Percentiles rank a stretch among this genome's conserved stretches.
phyloP scores from a whole-genome alignment of 1,139 yeast species.

The Candida buenavistaensis region DNA sequence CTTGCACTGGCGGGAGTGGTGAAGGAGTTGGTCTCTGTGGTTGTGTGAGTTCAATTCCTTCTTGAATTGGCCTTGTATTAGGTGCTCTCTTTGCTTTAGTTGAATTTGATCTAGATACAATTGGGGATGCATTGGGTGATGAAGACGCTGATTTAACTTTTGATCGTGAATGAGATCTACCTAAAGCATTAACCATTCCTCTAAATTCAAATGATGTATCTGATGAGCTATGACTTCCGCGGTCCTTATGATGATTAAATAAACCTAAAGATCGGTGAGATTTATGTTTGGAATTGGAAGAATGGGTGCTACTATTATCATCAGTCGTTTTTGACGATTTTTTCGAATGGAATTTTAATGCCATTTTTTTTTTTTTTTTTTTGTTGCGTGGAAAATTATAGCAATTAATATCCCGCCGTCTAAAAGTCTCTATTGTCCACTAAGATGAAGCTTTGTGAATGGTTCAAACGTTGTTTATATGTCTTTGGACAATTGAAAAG shows the following conservation, averaged over 20 bases:
- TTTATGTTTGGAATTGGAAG: constrained; percentile 2
- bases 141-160: neutral
- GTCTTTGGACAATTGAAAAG: no score
- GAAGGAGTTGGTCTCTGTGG: neutral
- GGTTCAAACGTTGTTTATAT: no score
- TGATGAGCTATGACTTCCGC: constrained; percentile 2
- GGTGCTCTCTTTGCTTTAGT: neutral
- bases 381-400: no score
- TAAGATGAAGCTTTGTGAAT: no score
- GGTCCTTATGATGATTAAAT: constrained; percentile 4
- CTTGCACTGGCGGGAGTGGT: neutral
- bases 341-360: constrained; percentile 2
- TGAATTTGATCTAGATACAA: constrained; percentile 7
- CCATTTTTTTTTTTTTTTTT: constrained; percentile 1
- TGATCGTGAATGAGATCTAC: constrained; percentile 5
- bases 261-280: constrained; percentile 3
- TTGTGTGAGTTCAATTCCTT: neutral
- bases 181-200: constrained; percentile 5
- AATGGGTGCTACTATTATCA: neutral
- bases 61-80: neutral
- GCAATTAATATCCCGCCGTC: no score
- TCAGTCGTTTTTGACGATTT: neutral
- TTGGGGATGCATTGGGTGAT: neutral
- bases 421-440: no score
- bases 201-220: constrained; percentile 7